A percentile compares a stretch with the other conserved stretches of the same genome.
These are phyloP conservation scores for Crataegus laevigata DNA, from an alignment of 306 rosid genomes.

Conservation along the genomic window DNA sequence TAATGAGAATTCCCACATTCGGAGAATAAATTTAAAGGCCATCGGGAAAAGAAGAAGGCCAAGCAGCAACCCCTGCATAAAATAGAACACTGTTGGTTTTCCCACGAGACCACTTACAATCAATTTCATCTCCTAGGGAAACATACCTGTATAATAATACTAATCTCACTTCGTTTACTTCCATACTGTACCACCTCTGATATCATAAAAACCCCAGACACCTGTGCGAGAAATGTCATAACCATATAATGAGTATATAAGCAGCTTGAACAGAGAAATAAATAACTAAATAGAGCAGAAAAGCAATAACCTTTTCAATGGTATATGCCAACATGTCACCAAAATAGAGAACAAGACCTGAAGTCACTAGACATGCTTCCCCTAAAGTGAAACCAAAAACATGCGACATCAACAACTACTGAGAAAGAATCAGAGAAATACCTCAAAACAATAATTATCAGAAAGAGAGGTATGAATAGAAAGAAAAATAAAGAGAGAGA, in stretches of 20 bases:
- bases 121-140: slow-evolving; percentile 16
- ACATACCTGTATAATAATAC: slow-evolving; percentile 73
- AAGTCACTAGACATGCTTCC: slow-evolving; percentile 73
- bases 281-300: neutral
- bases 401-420: neutral
- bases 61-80: slow-evolving; percentile 74
- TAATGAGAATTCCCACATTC: slow-evolving; percentile 46
- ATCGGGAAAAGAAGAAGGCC: slow-evolving; percentile 78
- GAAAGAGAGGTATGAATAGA: neutral
- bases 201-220: slow-evolving; percentile 39
- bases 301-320: slow-evolving; percentile 47
- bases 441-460: neutral
- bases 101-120: slow-evolving; percentile 15
- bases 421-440: slow-evolving; percentile 4
- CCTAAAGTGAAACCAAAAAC: slow-evolving; percentile 34
- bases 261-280: slow-evolving; percentile 2
- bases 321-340: slow-evolving; percentile 79
- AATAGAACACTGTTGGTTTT: slow-evolving; percentile 28
- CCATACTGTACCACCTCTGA: slow-evolving; percentile 43
- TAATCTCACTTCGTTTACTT: slow-evolving; percentile 66
- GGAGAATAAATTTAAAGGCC: slow-evolving; percentile 54
- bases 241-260: slow-evolving; percentile 16
- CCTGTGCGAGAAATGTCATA: slow-evolving; percentile 38
- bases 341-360: slow-evolving; percentile 83
- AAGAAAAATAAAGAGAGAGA: neutral